Evolutionary conservation across 257 asterid genomes (phyloP), one percentile per base, ranked within the genome.

Genomic region (Petunia axillaris): DNA sequence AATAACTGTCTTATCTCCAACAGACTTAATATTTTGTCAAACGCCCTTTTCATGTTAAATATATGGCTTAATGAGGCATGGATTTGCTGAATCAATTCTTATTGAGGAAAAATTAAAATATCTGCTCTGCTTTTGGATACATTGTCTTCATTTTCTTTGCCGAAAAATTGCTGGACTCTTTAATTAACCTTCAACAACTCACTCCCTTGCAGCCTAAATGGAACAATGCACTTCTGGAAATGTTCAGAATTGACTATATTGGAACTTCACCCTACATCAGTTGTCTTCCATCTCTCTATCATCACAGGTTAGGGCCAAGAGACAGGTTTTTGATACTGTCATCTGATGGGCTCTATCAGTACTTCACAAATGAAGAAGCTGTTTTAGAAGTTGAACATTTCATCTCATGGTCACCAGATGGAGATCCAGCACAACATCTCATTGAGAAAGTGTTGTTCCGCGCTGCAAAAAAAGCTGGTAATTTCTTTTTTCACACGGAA

Each of bases 381-480:
- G 96, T 95, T 1, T 83, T 96, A 5, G 98, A 93, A 87, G 98
- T 95, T 5, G 97, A 95, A 40, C 86, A 81, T 46, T 95, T 95
- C 89, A 84, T 93, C 77, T 85, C 97, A 25, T 91, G 93, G 97
- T 93, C 97, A 13, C 99, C 99, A 0, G 98, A 95, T 54, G 99
- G 99, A 40, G 99, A 95, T 83, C 99, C 99, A 1, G 99, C 99
- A 0, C 99, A 95, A 81, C 99, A 93, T 86, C 93, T 95, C 37
- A 95, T 95, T 2, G 97, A 95, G 83, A 97, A 90, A 77, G 80
- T 93, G 85, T 87, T 95, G 11, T 92, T 95, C 76, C 99, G 99
- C 0, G 99, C 99, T 37, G 99, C 99, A 3, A 93, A 95, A 85
- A 87, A 91, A 81, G 99, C 99, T 6, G 97, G 98, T 92, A 82